Percentiles rank a stretch among this genome's conserved stretches.
phyloP scores from a whole-genome alignment of 768 basidiomycete species.

The Phlebiopsis flavidoalba region DNA sequence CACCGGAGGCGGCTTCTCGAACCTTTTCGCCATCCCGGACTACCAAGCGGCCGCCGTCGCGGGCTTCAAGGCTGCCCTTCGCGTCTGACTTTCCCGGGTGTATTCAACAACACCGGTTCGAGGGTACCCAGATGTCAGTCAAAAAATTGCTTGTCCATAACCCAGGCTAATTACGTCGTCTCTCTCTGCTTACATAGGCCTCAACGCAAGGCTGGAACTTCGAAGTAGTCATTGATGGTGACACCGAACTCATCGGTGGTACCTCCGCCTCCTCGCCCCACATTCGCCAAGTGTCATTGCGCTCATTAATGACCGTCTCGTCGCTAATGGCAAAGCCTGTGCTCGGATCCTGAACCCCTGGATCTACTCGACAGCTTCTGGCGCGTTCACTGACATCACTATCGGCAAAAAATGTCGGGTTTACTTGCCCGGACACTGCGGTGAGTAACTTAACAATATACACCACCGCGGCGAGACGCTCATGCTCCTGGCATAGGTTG shows the following conservation, averaged over 20 bases:
- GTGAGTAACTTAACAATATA: neutral
- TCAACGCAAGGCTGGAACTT: constrained; percentile 32
- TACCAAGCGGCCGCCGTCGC: neutral
- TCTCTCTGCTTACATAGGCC: constrained; percentile 47
- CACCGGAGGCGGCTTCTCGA: constrained; percentile 21
- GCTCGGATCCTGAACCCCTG: constrained; percentile 31
- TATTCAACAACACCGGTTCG: constrained; percentile 13
- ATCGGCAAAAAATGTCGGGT: constrained; percentile 23
- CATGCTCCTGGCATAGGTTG: neutral
- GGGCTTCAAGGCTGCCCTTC: neutral
- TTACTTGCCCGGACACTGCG: constrained; percentile 1
- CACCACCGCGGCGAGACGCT: neutral
- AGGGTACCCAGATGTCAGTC: constrained; percentile 16
- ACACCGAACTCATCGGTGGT: constrained; percentile 19
- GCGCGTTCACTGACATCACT: constrained; percentile 27
- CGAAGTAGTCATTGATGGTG: constrained; percentile 18
- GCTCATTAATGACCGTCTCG: constrained; percentile 6
- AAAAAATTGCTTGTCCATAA: neutral
- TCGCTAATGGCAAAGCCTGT: constrained; percentile 4
- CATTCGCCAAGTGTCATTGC: constrained; percentile 26
- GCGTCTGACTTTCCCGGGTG: constrained; percentile 7
- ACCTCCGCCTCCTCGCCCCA: constrained; percentile 27
- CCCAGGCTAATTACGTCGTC: constrained; percentile 12
- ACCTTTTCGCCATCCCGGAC: constrained; percentile 17
- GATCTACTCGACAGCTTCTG: constrained; percentile 20